phyloP scores from a whole-genome alignment of 371 early-diverging fungal genomes.

The Coemansia sp. region DNA sequence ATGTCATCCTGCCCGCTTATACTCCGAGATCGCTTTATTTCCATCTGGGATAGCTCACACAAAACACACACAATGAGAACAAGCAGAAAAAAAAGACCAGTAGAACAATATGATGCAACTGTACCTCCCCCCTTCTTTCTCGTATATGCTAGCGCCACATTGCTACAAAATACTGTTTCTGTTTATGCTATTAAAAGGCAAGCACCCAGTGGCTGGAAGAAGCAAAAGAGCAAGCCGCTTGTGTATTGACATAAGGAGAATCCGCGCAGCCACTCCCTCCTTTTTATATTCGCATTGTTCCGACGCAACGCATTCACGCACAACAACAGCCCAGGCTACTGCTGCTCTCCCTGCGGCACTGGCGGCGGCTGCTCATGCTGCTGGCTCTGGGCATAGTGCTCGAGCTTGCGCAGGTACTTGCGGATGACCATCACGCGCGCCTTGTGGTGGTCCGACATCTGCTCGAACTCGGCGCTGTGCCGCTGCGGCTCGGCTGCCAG shows the following conservation, averaged over 20 bases:
- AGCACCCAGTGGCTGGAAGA: no score
- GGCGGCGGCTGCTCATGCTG: not conserved
- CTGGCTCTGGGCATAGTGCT: slow-evolving; percentile 25
- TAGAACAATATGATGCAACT: not conserved
- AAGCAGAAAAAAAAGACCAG: no score
- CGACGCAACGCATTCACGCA: no score
- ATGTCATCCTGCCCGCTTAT: not conserved
- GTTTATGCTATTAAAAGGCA: not conserved
- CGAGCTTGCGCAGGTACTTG: slow-evolving; percentile 35
- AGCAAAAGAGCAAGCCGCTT: no score
- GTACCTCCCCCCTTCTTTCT: not conserved
- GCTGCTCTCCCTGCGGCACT: not conserved
- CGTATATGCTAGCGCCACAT: no score
- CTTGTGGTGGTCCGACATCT: not conserved
- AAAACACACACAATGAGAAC: no score
- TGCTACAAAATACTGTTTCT: not conserved
- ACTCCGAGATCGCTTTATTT: no score
- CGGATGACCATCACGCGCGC: slow-evolving; percentile 6
- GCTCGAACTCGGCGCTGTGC: not conserved
- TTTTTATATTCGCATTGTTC: no score
- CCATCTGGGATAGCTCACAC: no score
- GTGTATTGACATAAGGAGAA: no score
- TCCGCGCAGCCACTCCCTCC: no score
- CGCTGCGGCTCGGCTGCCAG: slow-evolving; percentile 7
- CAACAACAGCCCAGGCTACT: no score